These are phyloP conservation scores for Dactylis glomerata DNA, from an alignment of 176 grass and related monocot species.

Conservation along the genomic window DNA sequence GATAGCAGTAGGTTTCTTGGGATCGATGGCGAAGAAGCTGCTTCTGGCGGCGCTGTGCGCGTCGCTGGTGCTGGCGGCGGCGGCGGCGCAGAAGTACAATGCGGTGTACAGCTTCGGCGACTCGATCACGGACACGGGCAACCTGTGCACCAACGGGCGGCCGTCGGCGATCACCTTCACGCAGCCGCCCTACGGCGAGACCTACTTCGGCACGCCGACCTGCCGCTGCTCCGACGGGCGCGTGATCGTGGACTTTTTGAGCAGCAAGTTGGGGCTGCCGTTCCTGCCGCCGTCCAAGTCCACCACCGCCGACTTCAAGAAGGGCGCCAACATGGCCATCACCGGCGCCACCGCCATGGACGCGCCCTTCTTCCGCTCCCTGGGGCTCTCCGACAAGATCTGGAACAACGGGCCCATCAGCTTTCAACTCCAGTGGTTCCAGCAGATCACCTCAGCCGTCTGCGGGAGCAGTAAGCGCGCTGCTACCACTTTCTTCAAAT, in stretches of 20 bases:
- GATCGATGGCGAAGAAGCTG: not conserved
- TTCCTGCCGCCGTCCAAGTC: constrained; percentile 60
- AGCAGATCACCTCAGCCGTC: constrained; percentile 41
- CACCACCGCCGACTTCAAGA: constrained; percentile 41
- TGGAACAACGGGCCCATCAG: constrained; percentile 74
- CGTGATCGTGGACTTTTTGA: constrained; percentile 58
- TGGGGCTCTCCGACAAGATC: constrained; percentile 51
- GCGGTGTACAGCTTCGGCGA: constrained; percentile 78
- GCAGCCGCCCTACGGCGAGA: constrained; percentile 67
- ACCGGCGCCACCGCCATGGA: constrained; percentile 62
- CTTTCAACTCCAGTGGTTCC: constrained; percentile 67
- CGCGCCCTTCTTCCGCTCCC: constrained; percentile 46
- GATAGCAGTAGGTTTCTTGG: not conserved
- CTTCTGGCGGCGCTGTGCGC: not conserved
- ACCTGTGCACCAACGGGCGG: constrained; percentile 49
- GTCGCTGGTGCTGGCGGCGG: not conserved
- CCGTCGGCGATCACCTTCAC: constrained; percentile 64
- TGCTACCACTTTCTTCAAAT: not conserved
- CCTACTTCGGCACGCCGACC: constrained; percentile 64
- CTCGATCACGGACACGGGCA: constrained; percentile 72
- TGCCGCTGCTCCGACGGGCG: constrained; percentile 67
- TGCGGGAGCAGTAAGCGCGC: constrained; percentile 37
- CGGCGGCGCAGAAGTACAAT: constrained; percentile 55
- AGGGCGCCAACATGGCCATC: constrained; percentile 75
- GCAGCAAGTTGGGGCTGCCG: constrained; percentile 45